Evolutionary conservation across 108 stramenopile species (phyloP).

Genomic region (Pseudonitzschia multiseries): DNA sequence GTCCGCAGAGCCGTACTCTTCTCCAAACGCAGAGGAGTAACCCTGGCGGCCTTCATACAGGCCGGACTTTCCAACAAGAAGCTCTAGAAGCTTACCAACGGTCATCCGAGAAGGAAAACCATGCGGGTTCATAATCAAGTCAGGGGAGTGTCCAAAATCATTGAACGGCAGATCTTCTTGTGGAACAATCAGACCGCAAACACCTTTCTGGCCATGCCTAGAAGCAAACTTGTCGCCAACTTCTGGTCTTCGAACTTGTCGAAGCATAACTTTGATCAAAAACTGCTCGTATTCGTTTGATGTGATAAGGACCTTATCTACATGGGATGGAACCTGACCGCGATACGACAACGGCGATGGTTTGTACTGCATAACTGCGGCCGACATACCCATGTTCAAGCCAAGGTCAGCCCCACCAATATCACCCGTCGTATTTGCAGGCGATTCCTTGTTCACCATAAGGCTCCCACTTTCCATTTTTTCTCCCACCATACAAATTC

Average conservation of each 20-base stretch:
- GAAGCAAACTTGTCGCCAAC: slow-evolving; percentile 99
- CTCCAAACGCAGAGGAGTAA: slow-evolving; percentile 97
- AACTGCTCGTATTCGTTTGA: slow-evolving; percentile 95
- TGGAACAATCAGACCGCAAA: slow-evolving; percentile 93
- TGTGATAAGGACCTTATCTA: slow-evolving; percentile 96
- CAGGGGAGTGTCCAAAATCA: slow-evolving; percentile 93
- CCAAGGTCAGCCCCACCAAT: slow-evolving; percentile 56
- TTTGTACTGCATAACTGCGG: slow-evolving; percentile 71
- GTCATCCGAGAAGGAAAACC: slow-evolving; percentile 99
- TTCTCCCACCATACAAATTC: slow-evolving; percentile 91
- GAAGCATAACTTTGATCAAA: slow-evolving; percentile 92
- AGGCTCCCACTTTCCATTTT: slow-evolving; percentile 77
- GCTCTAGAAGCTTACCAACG: slow-evolving; percentile 97
- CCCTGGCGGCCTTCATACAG: slow-evolving; percentile 91
- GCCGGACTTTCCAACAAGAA: slow-evolving; percentile 95
- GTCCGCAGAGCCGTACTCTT: slow-evolving; percentile 93
- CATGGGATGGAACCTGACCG: slow-evolving; percentile 83
- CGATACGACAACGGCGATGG: slow-evolving; percentile 83
- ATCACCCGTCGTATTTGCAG: slow-evolving; percentile 67
- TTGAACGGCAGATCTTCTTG: slow-evolving; percentile 99
- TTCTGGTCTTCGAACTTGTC: slow-evolving; percentile 94
- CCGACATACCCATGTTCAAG: slow-evolving; percentile 44
- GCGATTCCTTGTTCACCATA: slow-evolving; percentile 94
- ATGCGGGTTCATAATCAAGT: slow-evolving; percentile 99
- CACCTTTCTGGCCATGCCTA: slow-evolving; percentile 99